A percentile compares a stretch with the other conserved stretches of the same genome.
phyloP scores from a whole-genome alignment of 2,329 filamentous ascomycete genomes.

The Aspergillus amoenus region DNA sequence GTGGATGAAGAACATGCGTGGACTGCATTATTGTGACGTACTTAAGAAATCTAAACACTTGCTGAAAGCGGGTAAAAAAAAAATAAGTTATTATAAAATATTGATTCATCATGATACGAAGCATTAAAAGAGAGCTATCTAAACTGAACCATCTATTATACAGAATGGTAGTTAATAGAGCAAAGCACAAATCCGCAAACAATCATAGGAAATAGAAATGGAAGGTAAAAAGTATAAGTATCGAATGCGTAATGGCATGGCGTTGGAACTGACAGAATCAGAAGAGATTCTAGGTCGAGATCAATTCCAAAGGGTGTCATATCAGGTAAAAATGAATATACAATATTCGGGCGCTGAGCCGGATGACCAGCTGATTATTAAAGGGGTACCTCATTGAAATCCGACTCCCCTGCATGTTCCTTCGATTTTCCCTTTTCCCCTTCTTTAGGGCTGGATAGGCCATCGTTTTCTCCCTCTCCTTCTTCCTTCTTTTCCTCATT shows the following conservation, averaged over 20 bases:
- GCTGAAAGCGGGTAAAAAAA: background rate
- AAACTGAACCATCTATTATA: slow-evolving; percentile 16
- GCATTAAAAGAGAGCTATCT: slow-evolving; percentile 4
- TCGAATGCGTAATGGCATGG: slow-evolving; percentile 2
- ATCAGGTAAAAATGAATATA: slow-evolving; percentile 3
- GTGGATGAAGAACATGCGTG: background rate
- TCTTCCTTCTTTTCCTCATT: slow-evolving; percentile 19
- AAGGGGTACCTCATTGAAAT: slow-evolving; percentile 38
- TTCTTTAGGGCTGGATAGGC: slow-evolving; percentile 13
- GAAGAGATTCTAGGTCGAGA: background rate
- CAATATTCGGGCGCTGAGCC: slow-evolving; percentile 3
- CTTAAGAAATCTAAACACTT: background rate
- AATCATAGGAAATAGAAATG: slow-evolving; percentile 10
- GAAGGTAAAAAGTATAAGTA: slow-evolving; percentile 8
- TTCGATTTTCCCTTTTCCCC: slow-evolving; percentile 30
- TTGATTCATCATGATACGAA: background rate
- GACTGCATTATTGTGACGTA: background rate
- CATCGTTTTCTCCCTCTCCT: slow-evolving; percentile 20
- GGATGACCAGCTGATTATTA: slow-evolving; percentile 14
- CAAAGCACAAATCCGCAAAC: slow-evolving; percentile 16
- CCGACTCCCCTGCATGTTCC: slow-evolving; percentile 28
- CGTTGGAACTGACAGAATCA: background rate
- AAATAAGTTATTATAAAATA: background rate
- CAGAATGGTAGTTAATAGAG: slow-evolving; percentile 17
- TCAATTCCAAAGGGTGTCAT: slow-evolving; percentile 1